phyloP scores from a whole-genome alignment of 306 rosid species.

The Prunus padus region DNA sequence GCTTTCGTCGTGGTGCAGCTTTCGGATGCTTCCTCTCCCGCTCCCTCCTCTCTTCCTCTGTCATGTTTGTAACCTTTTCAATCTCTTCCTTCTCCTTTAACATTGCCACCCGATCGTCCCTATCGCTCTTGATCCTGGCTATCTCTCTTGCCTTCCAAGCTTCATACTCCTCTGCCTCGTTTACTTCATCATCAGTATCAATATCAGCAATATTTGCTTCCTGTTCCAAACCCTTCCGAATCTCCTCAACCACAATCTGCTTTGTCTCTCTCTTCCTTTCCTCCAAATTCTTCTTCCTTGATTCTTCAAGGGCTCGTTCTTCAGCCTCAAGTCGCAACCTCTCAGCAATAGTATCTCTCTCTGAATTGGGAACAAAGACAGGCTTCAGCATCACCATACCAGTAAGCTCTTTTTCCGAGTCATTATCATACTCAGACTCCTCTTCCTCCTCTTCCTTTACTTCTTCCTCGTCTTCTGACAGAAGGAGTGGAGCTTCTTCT shows the following conservation, averaged over 20 bases:
- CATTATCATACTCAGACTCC: slow-evolving; percentile 90
- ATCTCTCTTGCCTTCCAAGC: slow-evolving; percentile 96
- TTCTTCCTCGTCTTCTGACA: slow-evolving; percentile 65
- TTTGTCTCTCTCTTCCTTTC: slow-evolving; percentile 82
- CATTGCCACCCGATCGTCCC: slow-evolving; percentile 79
- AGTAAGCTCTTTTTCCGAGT: slow-evolving; percentile 76
- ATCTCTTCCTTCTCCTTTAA: slow-evolving; percentile 86
- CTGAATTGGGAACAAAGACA: slow-evolving; percentile 86
- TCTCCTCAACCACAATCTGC: slow-evolving; percentile 93
- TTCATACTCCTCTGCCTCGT: slow-evolving; percentile 95
- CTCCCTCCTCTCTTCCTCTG: slow-evolving; percentile 97
- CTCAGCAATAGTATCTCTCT: slow-evolving; percentile 89
- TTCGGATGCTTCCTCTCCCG: slow-evolving; percentile 97
- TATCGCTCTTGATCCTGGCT: slow-evolving; percentile 87
- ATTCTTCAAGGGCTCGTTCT: slow-evolving; percentile 74
- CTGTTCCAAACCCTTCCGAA: slow-evolving; percentile 70
- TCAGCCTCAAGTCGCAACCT: slow-evolving; percentile 89
- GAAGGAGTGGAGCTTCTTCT: slow-evolving; percentile 61
- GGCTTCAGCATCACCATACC: slow-evolving; percentile 97
- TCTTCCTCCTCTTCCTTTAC: slow-evolving; percentile 77
- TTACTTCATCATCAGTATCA: slow-evolving; percentile 91
- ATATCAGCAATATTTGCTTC: slow-evolving; percentile 89
- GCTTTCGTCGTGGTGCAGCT: slow-evolving; percentile 50
- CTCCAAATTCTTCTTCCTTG: slow-evolving; percentile 69
- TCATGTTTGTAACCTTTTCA: slow-evolving; percentile 87